phyloP scores from a whole-genome alignment of 495 filamentous ascomycete genomes.

The Aspergillus baeticus region DNA sequence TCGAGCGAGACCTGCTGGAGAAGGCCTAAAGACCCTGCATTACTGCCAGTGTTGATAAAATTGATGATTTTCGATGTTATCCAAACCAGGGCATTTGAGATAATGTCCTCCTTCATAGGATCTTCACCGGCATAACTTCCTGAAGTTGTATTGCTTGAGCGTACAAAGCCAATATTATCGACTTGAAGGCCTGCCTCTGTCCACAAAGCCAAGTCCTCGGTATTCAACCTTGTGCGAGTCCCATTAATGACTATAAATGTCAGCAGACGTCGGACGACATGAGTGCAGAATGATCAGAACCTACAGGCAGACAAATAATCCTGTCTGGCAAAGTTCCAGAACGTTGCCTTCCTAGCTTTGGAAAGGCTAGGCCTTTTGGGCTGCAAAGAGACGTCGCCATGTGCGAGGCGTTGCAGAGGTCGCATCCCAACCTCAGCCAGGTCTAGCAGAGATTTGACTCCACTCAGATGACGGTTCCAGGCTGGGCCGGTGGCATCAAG shows the following conservation, averaged over 20 bases:
- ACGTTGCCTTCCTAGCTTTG: conserved; percentile 57
- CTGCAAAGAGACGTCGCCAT: conserved; percentile 30
- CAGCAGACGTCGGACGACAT: neutral
- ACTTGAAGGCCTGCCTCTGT: conserved; percentile 59
- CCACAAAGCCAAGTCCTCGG: conserved; percentile 59
- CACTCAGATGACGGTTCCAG: conserved; percentile 64
- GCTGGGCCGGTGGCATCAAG: conserved; percentile 58
- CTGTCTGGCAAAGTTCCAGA: conserved; percentile 67
- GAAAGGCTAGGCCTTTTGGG: conserved; percentile 42
- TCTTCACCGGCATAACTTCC: conserved; percentile 44
- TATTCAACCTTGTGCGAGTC: conserved; percentile 58
- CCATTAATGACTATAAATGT: conserved; percentile 55
- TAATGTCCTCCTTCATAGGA: conserved; percentile 59
- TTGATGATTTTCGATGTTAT: conserved; percentile 62
- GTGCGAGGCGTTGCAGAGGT: conserved; percentile 46
- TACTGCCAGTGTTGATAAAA: conserved; percentile 54
- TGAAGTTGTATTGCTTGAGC: conserved; percentile 48
- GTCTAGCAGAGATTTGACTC: conserved; percentile 62
- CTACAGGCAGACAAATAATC: conserved; percentile 64
- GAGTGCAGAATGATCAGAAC: conserved; percentile 18
- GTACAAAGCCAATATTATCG: conserved; percentile 54
- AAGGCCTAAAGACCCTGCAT: conserved; percentile 46
- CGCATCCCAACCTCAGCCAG: conserved; percentile 65
- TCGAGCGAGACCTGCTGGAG: conserved; percentile 54
- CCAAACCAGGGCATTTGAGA: conserved; percentile 63